Conservation (phyloP, 306 rosid genomes). For the Dalbergia cochinchinensis region DNA sequence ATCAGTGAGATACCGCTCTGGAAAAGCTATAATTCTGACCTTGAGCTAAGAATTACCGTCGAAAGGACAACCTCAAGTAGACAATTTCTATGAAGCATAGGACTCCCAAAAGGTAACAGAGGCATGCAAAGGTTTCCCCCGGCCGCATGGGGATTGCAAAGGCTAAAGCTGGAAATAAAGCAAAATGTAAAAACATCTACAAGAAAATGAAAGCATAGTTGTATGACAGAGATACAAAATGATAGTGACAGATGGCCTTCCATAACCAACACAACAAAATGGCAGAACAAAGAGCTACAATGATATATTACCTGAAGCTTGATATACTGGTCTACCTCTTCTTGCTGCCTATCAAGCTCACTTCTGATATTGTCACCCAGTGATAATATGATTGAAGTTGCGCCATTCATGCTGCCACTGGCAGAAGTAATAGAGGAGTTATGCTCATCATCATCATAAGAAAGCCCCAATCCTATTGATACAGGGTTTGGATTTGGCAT, state of each 20-base stretch:
- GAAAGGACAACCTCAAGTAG: too few species aligned
- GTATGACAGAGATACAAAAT: not conserved
- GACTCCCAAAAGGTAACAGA: too few species aligned
- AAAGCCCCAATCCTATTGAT: conserved; percentile 89
- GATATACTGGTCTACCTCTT: conserved; percentile 80
- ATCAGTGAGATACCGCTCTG: too few species aligned
- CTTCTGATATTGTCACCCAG: conserved; percentile 75
- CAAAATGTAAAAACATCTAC: not conserved
- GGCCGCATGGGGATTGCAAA: too few species aligned
- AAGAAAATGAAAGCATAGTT: not conserved
- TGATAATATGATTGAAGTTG: conserved; percentile 71
- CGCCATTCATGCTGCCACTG: conserved; percentile 82
- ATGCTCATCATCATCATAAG: conserved; percentile 91
- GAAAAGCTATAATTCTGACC: too few species aligned
- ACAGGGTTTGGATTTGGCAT: conserved; percentile 80
- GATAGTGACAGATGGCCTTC: not conserved
- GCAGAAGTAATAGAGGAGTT: conserved; percentile 93
- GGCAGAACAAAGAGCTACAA: not conserved
- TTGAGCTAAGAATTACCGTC: too few species aligned
- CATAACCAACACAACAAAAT: too few species aligned
- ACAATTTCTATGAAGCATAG: too few species aligned
- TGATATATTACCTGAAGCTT: conserved; percentile 71
- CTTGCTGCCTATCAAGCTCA: conserved; percentile 86
- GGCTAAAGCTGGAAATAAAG: not conserved
- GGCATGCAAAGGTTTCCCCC: too few species aligned